Conservation (phyloP, 2,329 filamentous ascomycete species). For the Bipolaris zeicola region DNA sequence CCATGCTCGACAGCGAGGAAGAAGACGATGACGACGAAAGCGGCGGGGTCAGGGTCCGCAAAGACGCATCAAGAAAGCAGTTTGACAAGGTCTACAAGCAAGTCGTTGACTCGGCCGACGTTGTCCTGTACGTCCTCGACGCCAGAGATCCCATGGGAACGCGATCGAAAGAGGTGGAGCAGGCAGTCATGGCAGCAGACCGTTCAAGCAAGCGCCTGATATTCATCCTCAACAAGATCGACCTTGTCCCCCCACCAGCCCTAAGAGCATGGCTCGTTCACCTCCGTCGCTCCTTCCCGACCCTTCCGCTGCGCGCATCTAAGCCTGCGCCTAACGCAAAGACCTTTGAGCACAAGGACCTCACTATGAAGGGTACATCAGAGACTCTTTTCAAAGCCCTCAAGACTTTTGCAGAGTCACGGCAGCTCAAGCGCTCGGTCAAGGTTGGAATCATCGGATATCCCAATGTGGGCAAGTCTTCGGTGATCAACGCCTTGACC, state of each 20-base stretch:
- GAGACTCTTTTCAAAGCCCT: slow-evolving; percentile 84
- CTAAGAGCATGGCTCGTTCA: slow-evolving; percentile 84
- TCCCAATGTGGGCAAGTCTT: slow-evolving; percentile 95
- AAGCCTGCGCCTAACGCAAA: slow-evolving; percentile 82
- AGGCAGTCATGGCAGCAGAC: slow-evolving; percentile 86
- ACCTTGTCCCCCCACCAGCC: slow-evolving; percentile 80
- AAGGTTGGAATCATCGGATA: slow-evolving; percentile 94
- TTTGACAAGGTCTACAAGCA: slow-evolving; percentile 97
- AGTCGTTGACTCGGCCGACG: slow-evolving; percentile 86
- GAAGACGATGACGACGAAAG: slow-evolving; percentile 54
- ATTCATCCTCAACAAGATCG: slow-evolving; percentile 93
- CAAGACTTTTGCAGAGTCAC: slow-evolving; percentile 83
- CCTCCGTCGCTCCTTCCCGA: slow-evolving; percentile 88
- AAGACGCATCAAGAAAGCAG: slow-evolving; percentile 76
- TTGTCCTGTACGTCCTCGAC: slow-evolving; percentile 90
- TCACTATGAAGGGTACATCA: slow-evolving; percentile 85
- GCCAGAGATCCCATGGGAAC: slow-evolving; percentile 91
- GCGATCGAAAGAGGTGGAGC: slow-evolving; percentile 86
- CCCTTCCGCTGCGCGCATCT: slow-evolving; percentile 84
- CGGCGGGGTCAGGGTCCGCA: slow-evolving; percentile 36
- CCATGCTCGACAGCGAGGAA: slow-evolving; percentile 62
- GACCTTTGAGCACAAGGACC: slow-evolving; percentile 88
- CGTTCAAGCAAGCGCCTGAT: slow-evolving; percentile 85
- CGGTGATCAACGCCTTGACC: slow-evolving; percentile 91
- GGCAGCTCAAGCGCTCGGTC: slow-evolving; percentile 85